Conservation (phyloP, 768 basidiomycete species). For the Ramaria sp. region DNA sequence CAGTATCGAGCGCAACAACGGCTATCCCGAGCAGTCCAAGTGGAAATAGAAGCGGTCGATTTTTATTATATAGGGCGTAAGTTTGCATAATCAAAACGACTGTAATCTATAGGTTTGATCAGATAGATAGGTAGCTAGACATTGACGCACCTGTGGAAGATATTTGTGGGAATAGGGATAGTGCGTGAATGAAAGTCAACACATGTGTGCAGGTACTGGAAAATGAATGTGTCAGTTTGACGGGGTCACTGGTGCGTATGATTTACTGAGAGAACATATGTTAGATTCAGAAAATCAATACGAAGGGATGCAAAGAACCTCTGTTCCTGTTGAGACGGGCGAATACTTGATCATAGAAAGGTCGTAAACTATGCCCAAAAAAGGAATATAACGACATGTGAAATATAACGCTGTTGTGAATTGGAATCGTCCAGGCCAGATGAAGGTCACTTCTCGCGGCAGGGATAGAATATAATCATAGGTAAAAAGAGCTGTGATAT, state of each 20-base stretch:
- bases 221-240: neutral
- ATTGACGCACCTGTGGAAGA: neutral
- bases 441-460: neutral
- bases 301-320: neutral
- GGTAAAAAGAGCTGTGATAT: neutral
- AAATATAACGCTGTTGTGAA: conserved; percentile 3
- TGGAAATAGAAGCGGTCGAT: neutral
- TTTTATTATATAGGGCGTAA: conserved; percentile 1
- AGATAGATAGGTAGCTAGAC: too few species aligned
- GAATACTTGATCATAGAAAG: neutral
- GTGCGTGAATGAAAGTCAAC: neutral
- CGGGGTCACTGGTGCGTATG: neutral
- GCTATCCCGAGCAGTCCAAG: neutral
- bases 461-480: conserved; percentile 6
- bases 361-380: neutral
- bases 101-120: neutral
- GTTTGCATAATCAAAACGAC: conserved; percentile 4
- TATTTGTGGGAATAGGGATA: neutral
- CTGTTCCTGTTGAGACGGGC: neutral
- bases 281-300: neutral
- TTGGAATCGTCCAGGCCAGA: neutral
- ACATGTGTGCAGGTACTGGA: neutral
- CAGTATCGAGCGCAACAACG: neutral
- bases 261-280: neutral
- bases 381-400: conserved; percentile 2